These are phyloP conservation scores for Lachancea quebecensis DNA, from an alignment of 805 yeast species.

Conservation along the genomic window DNA sequence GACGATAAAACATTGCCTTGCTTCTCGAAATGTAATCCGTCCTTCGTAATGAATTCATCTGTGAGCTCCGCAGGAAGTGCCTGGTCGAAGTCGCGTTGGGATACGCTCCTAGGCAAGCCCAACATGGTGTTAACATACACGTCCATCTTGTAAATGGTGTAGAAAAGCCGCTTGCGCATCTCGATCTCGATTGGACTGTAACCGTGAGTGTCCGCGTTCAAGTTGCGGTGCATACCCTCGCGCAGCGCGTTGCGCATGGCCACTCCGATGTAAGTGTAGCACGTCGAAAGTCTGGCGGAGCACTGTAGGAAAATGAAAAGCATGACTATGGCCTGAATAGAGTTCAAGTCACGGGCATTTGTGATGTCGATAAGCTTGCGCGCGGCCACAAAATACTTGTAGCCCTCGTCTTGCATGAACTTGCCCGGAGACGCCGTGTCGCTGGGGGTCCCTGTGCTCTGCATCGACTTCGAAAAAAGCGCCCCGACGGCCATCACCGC, in stretches of 20 bases:
- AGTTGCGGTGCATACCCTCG: conserved; percentile 75
- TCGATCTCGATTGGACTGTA: conserved; percentile 69
- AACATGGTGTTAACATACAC: conserved; percentile 83
- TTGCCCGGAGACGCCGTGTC: conserved; percentile 15
- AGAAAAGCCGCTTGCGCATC: conserved; percentile 77
- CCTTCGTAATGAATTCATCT: conserved; percentile 74
- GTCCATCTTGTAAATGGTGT: conserved; percentile 87
- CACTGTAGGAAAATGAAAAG: conserved; percentile 81
- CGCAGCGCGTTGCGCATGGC: conserved; percentile 80
- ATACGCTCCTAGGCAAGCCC: conserved; percentile 72
- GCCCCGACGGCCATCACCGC: conserved; percentile 85
- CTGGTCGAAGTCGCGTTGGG: conserved; percentile 81
- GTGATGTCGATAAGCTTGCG: conserved; percentile 79
- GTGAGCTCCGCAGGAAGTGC: conserved; percentile 78
- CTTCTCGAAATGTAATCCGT: conserved; percentile 31
- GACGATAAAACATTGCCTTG: conserved; percentile 29
- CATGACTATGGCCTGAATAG: conserved; percentile 84
- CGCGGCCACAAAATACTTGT: conserved; percentile 78
- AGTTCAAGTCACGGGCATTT: conserved; percentile 72
- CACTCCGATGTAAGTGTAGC: conserved; percentile 86
- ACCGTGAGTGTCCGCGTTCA: conserved; percentile 40
- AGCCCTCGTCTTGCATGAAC: conserved; percentile 56
- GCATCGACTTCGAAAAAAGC: conserved; percentile 44
- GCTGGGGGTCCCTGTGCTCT: conserved; percentile 33
- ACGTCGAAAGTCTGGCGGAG: conserved; percentile 81